A percentile compares a stretch with the other conserved stretches of the same genome.
Conservation (phyloP, 768 basidiomycete genomes). For the Tephrocybe sp. region DNA sequence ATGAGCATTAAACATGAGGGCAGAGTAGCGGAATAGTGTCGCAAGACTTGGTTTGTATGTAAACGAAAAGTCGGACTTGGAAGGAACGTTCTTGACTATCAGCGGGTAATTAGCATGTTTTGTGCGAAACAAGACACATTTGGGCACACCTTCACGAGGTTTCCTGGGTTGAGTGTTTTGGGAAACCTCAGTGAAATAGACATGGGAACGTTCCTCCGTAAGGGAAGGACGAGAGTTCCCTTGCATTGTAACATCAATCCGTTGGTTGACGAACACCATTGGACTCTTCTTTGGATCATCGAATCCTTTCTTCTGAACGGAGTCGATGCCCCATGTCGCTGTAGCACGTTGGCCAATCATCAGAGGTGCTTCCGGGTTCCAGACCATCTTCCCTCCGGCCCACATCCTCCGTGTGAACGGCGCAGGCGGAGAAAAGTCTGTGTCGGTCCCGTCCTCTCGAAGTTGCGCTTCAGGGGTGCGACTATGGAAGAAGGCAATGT, state of each 20-base stretch:
- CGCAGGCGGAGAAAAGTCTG: conserved; percentile 66
- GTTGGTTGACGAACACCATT: conserved; percentile 75
- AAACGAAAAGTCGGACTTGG: conserved; percentile 55
- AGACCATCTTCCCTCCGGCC: conserved; percentile 69
- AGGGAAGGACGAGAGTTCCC: conserved; percentile 45
- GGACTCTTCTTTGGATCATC: conserved; percentile 48
- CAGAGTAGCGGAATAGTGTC: conserved; percentile 83
- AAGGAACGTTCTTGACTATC: conserved; percentile 50
- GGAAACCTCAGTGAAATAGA: conserved; percentile 43
- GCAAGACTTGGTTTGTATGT: conserved; percentile 63
- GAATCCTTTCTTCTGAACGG: conserved; percentile 64
- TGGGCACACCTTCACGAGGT: conserved; percentile 41
- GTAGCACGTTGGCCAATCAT: conserved; percentile 50
- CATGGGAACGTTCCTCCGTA: conserved; percentile 65
- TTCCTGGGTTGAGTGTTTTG: conserved; percentile 24
- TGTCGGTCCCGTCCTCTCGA: conserved; percentile 69
- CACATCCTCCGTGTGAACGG: conserved; percentile 83
- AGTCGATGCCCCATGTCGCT: conserved; percentile 45
- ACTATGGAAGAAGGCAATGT: conserved; percentile 73
- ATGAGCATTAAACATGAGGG: conserved; percentile 84
- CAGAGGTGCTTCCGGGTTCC: conserved; percentile 49
- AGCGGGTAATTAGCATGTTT: background rate
- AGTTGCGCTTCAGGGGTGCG: conserved; percentile 54
- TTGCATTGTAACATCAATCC: conserved; percentile 46
- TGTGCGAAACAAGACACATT: background rate